Percentiles rank a stretch among this genome's conserved stretches.
These are phyloP conservation scores for Sugiyamaella japonica DNA, from an alignment of 1,139 yeast species.

Conservation along the genomic window DNA sequence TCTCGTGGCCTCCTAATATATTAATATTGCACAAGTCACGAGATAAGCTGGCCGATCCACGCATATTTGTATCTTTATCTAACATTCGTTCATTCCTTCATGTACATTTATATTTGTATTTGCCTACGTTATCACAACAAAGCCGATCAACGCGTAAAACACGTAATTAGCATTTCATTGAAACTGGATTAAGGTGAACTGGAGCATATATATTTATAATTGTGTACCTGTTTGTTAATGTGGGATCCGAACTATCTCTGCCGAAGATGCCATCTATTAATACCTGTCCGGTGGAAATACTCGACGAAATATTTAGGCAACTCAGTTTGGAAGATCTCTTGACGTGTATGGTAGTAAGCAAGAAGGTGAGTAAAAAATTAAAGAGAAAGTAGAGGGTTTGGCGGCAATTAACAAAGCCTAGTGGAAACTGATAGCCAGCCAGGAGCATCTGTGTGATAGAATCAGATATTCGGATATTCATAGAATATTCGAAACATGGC, in stretches of 20 bases:
- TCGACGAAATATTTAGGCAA: constrained; percentile 23
- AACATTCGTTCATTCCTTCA: constrained; percentile 10
- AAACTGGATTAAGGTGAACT: background rate
- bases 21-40: background rate
- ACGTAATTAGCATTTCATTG: background rate
- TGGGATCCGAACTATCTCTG: background rate
- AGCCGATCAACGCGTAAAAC: constrained; percentile 2
- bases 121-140: constrained; percentile 1
- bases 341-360: constrained; percentile 19
- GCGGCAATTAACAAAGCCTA: constrained; percentile 5
- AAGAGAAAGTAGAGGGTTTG: constrained; percentile 14
- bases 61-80: constrained; percentile 1
- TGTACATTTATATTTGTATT: constrained; percentile 4
- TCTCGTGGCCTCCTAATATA: background rate
- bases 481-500: background rate
- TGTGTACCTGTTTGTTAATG: background rate
- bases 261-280: constrained; percentile 9
- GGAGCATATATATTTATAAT: background rate
- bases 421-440: constrained; percentile 15
- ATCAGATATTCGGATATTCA: constrained; percentile 13
- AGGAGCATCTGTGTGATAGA: constrained; percentile 11
- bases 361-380: constrained; percentile 16
- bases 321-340: constrained; percentile 25
- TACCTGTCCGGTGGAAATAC: constrained; percentile 25
- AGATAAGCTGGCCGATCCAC: background rate